Percentiles rank a stretch among this genome's conserved stretches.
phyloP scores from a whole-genome alignment of 164 flowering plant species.

The Malania oleifera region DNA sequence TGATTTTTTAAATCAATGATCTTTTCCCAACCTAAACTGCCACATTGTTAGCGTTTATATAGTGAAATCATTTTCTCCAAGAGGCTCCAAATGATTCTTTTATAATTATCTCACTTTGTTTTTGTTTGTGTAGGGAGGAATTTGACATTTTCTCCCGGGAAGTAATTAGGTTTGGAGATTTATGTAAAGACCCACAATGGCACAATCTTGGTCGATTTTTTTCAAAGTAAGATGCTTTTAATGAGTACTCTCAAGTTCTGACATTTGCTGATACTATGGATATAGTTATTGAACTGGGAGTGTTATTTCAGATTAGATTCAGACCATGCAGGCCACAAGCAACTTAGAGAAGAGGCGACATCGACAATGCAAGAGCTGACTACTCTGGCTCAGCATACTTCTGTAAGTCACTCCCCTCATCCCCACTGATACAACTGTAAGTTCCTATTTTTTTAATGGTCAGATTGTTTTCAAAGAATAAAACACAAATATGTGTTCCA shows the following conservation, averaged over 20 bases:
- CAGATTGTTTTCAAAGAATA: no score
- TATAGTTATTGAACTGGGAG: conserved; percentile 5
- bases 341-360: conserved; percentile 34
- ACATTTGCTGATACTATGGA: conserved; percentile 6
- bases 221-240: conserved; percentile 26
- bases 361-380: conserved; percentile 42
- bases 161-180: conserved; percentile 57
- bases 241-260: neutral
- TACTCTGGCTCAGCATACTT: conserved; percentile 48
- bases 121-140: conserved; percentile 42
- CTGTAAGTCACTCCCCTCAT: conserved; percentile 33
- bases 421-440: neutral
- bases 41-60: no score
- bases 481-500: no score
- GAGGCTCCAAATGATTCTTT: no score
- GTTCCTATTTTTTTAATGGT: neutral
- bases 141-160: conserved; percentile 47
- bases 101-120: no score
- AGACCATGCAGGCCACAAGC: conserved; percentile 25
- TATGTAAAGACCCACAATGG: conserved; percentile 70
- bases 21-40: no score
- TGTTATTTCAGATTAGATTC: conserved; percentile 36
- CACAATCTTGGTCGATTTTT: conserved; percentile 57
- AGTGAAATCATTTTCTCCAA: no score
- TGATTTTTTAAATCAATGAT: no score